Base-by-base conservation (phyloP, 1,284 basidiomycete genomes). In the Rhodofomes roseus region DNA sequence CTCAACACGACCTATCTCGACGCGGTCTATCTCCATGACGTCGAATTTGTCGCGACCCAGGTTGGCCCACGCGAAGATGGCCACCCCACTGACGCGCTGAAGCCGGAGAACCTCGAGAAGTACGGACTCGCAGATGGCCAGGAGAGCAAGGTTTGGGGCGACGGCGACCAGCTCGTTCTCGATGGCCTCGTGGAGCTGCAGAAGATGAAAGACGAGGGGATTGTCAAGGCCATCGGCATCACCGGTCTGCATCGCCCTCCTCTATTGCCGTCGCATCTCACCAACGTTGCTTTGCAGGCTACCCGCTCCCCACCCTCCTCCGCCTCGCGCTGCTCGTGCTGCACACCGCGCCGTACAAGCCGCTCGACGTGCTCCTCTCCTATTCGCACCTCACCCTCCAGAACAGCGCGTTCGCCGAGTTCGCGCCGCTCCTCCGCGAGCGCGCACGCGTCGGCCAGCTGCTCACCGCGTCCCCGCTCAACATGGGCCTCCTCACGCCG, bases 331-430 rank as follows among this genome's bases (percentile, higher is more conserved):
- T 93, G 20, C 79, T 98, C 52, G 83, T 93, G 60, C 75, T 83
- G 27, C 81, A 88, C 68, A 85, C 78, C 9, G 74, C 85, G 6
- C 84, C 86, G 9, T 85, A 78, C 70, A 79, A 81, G 57, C 88
- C 92, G 1, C 71, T 96, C 60, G 95, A 96, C 71, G 81, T 90
- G 46, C 72, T 97, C 39, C 84, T 96, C 61, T 90, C 90, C 12
- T 97, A 95, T 75, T 89, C 86, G n/a, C 93, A 96, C 71, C 83
- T 92, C 54, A 90, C 85, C 34, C 77, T 96, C n/a, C 92, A 94
- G 70, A 95, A 93, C 73, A 73, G 79, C 34, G 81, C 87, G 2
- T 79, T 96, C 65, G 67, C 77, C 6, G 73, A 79, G 4, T 96
- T 87, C 71, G 78, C 83, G 25, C 78, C 81, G 5, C 80, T 83